Conservation (phyloP, 139 green algal genomes). For the Picochlorum sp. region DNA sequence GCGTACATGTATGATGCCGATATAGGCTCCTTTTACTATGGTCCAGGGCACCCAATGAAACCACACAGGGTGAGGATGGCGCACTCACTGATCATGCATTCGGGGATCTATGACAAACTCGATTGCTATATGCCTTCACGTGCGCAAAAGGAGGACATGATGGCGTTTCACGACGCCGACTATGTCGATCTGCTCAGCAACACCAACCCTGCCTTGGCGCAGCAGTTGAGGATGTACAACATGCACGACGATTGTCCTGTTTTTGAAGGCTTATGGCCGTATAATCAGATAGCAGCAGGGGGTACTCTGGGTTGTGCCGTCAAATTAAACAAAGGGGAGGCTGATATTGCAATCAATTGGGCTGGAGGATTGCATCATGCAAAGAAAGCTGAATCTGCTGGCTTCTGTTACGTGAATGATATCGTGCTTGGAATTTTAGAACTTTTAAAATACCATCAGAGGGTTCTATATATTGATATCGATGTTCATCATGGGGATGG, state of each 20-base stretch:
- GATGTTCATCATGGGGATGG: conserved; percentile 82
- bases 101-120: conserved; percentile 77
- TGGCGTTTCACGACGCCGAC: conserved; percentile 74
- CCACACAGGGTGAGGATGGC: conserved; percentile 90
- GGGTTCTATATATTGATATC: conserved; percentile 76
- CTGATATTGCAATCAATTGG: conserved; percentile 96
- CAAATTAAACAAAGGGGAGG: conserved; percentile 77
- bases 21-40: conserved; percentile 91
- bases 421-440: conserved; percentile 96
- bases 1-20: conserved; percentile 93
- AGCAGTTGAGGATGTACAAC: conserved; percentile 48
- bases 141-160: conserved; percentile 53
- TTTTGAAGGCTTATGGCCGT: conserved; percentile 92
- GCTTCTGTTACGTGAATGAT: conserved; percentile 99
- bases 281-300: conserved; percentile 83
- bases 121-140: conserved; percentile 57
- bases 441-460: conserved; percentile 79
- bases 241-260: conserved; percentile 89
- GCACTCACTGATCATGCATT: conserved; percentile 84
- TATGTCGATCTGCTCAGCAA: conserved; percentile 85
- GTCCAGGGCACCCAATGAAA: conserved; percentile 83
- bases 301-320: conserved; percentile 82
- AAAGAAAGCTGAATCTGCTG: conserved; percentile 76
- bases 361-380: conserved; percentile 93
- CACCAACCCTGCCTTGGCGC: conserved; percentile 43